Percentiles rank a stretch among this genome's conserved stretches.
phyloP scores from a whole-genome alignment of 306 rosid species.

The Lathyrus aphaca region DNA sequence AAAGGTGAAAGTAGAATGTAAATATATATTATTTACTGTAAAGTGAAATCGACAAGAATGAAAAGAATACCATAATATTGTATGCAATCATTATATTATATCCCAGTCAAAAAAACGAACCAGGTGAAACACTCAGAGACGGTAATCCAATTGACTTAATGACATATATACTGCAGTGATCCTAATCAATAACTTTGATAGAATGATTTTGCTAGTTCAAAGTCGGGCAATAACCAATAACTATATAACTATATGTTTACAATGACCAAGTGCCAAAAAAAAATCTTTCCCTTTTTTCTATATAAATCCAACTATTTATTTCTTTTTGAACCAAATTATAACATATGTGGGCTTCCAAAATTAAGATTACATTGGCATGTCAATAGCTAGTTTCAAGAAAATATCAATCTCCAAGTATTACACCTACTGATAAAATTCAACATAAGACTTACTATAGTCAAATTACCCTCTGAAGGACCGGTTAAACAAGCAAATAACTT shows the following conservation, averaged over 20 bases:
- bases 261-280: background rate
- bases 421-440: background rate
- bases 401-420: background rate
- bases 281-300: background rate
- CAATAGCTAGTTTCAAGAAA: slow-evolving; percentile 4
- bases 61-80: background rate
- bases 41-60: slow-evolving; percentile 2
- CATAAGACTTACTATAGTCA: slow-evolving; percentile 7
- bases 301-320: slow-evolving; percentile 16
- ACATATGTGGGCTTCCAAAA: slow-evolving; percentile 15
- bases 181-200: slow-evolving; percentile 21
- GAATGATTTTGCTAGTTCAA: slow-evolving; percentile 1
- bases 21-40: slow-evolving; percentile 9
- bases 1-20: slow-evolving; percentile 30
- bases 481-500: slow-evolving; percentile 42
- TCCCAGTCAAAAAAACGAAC: background rate
- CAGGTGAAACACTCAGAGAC: background rate
- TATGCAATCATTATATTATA: background rate
- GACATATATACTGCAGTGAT: slow-evolving; percentile 11
- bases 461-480: slow-evolving; percentile 11
- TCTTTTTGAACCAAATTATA: background rate
- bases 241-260: background rate
- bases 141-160: slow-evolving; percentile 1
- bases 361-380: slow-evolving; percentile 18
- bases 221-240: slow-evolving; percentile 17